phyloP scores from a whole-genome alignment of 257 asterid genomes.

The Anisodus tanguticus region DNA sequence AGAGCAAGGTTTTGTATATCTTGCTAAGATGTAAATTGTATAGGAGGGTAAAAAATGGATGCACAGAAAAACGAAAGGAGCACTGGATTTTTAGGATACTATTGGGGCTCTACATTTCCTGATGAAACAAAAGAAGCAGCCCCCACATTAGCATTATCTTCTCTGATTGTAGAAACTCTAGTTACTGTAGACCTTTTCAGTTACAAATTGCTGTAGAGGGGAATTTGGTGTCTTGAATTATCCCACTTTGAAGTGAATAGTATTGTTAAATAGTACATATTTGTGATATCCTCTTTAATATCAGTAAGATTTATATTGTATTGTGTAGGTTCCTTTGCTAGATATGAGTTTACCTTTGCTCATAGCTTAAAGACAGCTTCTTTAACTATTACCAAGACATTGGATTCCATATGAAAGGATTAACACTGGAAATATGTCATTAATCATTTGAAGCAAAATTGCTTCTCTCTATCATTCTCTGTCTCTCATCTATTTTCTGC shows the following conservation, averaged over 20 bases:
- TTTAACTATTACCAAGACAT: too few species aligned
- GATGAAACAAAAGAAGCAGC: not conserved
- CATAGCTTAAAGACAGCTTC: too few species aligned
- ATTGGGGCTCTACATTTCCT: not conserved
- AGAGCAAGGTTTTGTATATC: not conserved
- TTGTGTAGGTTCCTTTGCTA: not conserved
- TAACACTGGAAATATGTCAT: too few species aligned
- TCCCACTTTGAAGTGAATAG: not conserved
- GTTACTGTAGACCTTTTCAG: not conserved
- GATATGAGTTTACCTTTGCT: too few species aligned
- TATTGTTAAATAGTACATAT: slow-evolving; percentile 6
- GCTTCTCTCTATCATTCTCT: too few species aligned
- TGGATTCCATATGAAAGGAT: too few species aligned
- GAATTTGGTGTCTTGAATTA: not conserved
- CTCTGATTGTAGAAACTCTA: not conserved
- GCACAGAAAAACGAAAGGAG: not conserved
- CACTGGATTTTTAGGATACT: not conserved
- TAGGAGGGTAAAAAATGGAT: not conserved
- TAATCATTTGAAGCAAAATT: too few species aligned
- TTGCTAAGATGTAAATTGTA: slow-evolving; percentile 16
- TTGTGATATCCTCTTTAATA: not conserved
- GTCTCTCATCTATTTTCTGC: too few species aligned
- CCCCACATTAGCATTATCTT: not conserved
- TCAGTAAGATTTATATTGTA: not conserved
- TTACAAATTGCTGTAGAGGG: slow-evolving; percentile 6